Base-by-base conservation (phyloP, 805 yeast species). In the Barnettozyma vustinii region DNA sequence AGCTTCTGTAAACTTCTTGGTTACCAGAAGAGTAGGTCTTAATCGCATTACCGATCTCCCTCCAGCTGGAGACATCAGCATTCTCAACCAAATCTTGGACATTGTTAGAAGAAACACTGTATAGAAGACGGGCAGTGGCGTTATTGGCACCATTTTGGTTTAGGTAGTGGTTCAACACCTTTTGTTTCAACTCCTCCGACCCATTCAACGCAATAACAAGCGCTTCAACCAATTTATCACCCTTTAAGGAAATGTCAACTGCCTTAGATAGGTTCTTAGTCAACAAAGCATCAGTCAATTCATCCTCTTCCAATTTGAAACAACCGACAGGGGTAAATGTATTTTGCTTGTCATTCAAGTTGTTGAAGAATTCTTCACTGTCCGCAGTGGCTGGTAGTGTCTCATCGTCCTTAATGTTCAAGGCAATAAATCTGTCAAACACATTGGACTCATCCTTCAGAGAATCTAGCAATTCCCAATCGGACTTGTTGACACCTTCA, bases 51-150 rank as follows among this genome's bases (percentile, higher is more conserved):
- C 90, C 87, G 56, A 87, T 81, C 40, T 82, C 83, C 57, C 80
- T 84, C 99, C 99, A 94, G 55, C 87, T 82, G 4, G 74, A 59
- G 37, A 91, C 81, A 60, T 87, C 85, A 27, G 87, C 85, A 61
- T 91, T 83, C 42, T 77, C 74, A 27, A 90, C 94, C 52, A 94
- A 64, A 63, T 92, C 98, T 27, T 68, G 46, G 73, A 77, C 70
- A 54, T 79, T 70, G 33, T 71, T 70, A 27, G 77, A 72, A 1
- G 87, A 73, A 13, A 81, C 76, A 45, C 82, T 78, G 67, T 82
- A 83, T 48, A 95, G 71, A 15, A 89, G 72, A 60, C 99, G 84
- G 2, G 96, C 77, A 49, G 87, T 73, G 37, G 80, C 70, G 9
- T 73, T 67, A 13, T 62, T 54, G 4, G 67, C 57, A 19, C 80